Conservation (phyloP, 805 yeast species). For the Soucietia sequanensis region DNA sequence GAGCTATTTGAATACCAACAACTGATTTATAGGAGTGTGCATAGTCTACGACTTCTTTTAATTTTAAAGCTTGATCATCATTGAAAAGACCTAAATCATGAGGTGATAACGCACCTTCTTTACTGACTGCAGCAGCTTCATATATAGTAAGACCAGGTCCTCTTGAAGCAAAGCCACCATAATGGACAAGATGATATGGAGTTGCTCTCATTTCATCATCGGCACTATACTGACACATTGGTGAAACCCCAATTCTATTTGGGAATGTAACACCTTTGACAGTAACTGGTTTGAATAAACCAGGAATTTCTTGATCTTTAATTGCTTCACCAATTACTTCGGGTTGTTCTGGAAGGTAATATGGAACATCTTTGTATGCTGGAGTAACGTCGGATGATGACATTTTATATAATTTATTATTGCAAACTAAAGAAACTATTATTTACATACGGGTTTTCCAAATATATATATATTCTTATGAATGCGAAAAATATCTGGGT, state of each 20-base stretch:
- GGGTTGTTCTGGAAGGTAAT: conserved; percentile 1
- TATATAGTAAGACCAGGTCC: conserved; percentile 52
- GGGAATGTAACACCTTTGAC: conserved; percentile 40
- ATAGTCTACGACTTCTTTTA: conserved; percentile 41
- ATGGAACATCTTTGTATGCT: conserved; percentile 1
- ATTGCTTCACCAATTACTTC: background rate
- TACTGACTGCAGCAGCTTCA: conserved; percentile 21
- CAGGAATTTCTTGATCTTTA: conserved; percentile 24
- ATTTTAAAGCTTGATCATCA: conserved; percentile 45
- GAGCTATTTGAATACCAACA: conserved; percentile 55
- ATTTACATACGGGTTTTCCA: too few species aligned
- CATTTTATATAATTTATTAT: too few species aligned
- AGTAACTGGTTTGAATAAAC: conserved; percentile 42
- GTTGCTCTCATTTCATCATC: conserved; percentile 38
- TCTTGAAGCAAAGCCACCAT: conserved; percentile 45
- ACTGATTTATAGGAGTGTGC: conserved; percentile 44
- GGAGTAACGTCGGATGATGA: background rate
- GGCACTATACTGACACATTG: conserved; percentile 55
- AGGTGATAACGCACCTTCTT: conserved; percentile 43
- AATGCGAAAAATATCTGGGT: too few species aligned
- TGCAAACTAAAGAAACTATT: too few species aligned
- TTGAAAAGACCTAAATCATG: conserved; percentile 50
- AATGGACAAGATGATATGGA: conserved; percentile 48
- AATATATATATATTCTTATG: too few species aligned
- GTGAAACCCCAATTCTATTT: conserved; percentile 56